Conservation (phyloP, 2,329 filamentous ascomycete species). For the Cladosporium sp. region DNA sequence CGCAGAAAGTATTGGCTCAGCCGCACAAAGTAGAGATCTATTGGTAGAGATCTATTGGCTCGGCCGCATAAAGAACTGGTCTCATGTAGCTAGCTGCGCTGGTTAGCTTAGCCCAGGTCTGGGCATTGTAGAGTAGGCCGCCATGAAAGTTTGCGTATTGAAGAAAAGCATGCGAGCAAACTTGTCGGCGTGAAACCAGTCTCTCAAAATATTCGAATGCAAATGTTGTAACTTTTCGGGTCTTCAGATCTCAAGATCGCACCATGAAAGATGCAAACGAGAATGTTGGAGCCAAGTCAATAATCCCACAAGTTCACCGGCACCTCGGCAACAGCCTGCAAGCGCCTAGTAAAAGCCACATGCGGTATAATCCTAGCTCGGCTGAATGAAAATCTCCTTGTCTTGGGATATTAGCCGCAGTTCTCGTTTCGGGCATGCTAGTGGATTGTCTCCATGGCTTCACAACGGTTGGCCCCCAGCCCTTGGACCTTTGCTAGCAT, state of each 20-base stretch:
- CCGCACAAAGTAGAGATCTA: too few species aligned
- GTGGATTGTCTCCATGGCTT: too few species aligned
- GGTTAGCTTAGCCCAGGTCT: neutral
- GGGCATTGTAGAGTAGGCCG: neutral
- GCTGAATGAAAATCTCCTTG: too few species aligned
- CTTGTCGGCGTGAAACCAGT: neutral
- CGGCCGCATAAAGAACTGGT: neutral
- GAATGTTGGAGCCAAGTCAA: neutral
- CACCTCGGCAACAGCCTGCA: neutral
- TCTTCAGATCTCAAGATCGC: neutral
- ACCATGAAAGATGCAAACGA: neutral
- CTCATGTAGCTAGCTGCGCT: neutral
- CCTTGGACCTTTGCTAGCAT: too few species aligned
- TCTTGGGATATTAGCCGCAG: too few species aligned
- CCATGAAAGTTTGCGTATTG: neutral
- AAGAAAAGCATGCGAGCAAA: neutral
- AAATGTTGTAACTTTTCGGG: neutral
- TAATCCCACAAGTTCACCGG: neutral
- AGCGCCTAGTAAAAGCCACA: neutral
- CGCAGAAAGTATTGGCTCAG: neutral
- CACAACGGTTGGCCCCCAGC: too few species aligned
- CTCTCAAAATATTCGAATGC: neutral
- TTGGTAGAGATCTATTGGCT: too few species aligned
- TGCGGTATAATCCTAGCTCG: neutral
- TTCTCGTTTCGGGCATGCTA: too few species aligned